Conservation (phyloP, 2,329 filamentous ascomycete species). For the Phyllosticta citribraziliensis region DNA sequence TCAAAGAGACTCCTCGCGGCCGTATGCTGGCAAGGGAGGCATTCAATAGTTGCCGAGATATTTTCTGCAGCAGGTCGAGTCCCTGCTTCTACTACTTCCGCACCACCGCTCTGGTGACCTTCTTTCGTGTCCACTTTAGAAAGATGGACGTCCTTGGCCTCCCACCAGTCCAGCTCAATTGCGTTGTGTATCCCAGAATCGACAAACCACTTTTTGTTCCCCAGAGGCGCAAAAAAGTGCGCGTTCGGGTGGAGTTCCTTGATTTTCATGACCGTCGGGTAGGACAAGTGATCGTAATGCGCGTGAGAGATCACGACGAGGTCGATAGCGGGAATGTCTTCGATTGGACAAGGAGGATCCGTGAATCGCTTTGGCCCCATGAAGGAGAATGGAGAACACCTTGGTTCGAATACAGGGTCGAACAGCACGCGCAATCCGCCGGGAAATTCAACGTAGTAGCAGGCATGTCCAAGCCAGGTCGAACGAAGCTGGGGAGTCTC, state of each 20-base stretch:
- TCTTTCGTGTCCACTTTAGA: conserved; percentile 13
- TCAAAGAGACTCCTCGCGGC: conserved; percentile 61
- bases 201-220: conserved; percentile 74
- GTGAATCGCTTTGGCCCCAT: conserved; percentile 71
- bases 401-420: conserved; percentile 84
- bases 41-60: conserved; percentile 64
- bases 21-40: conserved; percentile 76
- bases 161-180: conserved; percentile 94
- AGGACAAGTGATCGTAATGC: conserved; percentile 87
- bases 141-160: conserved; percentile 47
- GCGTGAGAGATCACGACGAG: conserved; percentile 73
- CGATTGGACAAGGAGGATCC: conserved; percentile 61
- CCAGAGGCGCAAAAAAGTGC: conserved; percentile 81
- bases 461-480: conserved; percentile 93
- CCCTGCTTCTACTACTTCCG: conserved; percentile 9
- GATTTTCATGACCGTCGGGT: conserved; percentile 63
- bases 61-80: conserved; percentile 16
- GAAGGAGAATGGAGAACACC: conserved; percentile 67
- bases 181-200: conserved; percentile 61
- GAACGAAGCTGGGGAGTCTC: conserved; percentile 57
- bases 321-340: conserved; percentile 68
- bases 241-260: conserved; percentile 61
- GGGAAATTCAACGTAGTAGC: conserved; percentile 86
- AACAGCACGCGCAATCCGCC: conserved; percentile 79
- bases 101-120: conserved; percentile 2